These are phyloP conservation scores for Massarina eburnea DNA, from an alignment of 2,329 filamentous ascomycete species.

Conservation along the genomic window DNA sequence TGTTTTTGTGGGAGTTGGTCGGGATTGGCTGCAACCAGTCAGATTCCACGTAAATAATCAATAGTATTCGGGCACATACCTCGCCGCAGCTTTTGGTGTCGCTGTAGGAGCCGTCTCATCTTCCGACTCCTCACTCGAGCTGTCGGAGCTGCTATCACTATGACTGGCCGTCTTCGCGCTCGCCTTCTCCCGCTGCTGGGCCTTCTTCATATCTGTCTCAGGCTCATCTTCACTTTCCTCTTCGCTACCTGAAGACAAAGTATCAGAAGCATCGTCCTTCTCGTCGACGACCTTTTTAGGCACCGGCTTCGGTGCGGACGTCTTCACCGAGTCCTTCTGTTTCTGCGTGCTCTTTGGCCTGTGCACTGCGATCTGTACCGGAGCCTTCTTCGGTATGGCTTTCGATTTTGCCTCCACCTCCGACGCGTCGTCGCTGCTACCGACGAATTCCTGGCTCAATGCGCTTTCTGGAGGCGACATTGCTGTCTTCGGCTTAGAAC, in stretches of 20 bases:
- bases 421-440: constrained; percentile 35
- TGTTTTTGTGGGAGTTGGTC: constrained; percentile 18
- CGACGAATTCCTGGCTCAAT: constrained; percentile 41
- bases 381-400: constrained; percentile 19
- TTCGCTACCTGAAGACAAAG: constrained; percentile 28
- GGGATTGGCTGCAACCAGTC: constrained; percentile 10
- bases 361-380: constrained; percentile 35
- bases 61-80: constrained; percentile 14
- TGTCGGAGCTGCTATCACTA: constrained; percentile 24
- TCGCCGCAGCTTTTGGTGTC: constrained; percentile 15
- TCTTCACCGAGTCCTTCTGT: constrained; percentile 11
- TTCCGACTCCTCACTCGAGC: constrained; percentile 44
- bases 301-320: constrained; percentile 10
- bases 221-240: constrained; percentile 26
- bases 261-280: no score
- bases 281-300: no score
- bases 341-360: constrained; percentile 16
- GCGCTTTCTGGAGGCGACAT: constrained; percentile 21
- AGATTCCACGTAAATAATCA: not conserved
- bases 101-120: constrained; percentile 26
- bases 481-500: constrained; percentile 30
- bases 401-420: constrained; percentile 17
- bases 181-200: constrained; percentile 16
- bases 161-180: constrained; percentile 14
- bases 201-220: constrained; percentile 20